phyloP scores from a whole-genome alignment of 352 stramenopile genomes.

The Pythium volutum region DNA sequence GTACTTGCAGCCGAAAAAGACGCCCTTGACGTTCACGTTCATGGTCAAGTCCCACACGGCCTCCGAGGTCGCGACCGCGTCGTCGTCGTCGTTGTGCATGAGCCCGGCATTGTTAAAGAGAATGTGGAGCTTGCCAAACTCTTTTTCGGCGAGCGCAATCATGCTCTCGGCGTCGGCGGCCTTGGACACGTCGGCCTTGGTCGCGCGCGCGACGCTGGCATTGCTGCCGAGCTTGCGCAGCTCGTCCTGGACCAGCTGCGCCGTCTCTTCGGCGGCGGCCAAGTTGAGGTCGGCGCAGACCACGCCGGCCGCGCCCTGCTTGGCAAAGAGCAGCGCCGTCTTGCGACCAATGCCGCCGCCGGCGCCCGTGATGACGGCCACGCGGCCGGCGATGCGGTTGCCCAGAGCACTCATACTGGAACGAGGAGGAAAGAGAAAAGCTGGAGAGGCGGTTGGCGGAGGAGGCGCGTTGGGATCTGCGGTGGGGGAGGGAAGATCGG shows the following conservation, averaged over 20 bases:
- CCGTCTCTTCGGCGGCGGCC: slow-evolving; percentile 60
- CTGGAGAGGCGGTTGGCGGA: neutral
- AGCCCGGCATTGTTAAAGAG: slow-evolving; percentile 89
- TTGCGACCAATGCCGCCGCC: slow-evolving; percentile 80
- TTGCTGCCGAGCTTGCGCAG: slow-evolving; percentile 52
- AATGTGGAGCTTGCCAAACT: slow-evolving; percentile 76
- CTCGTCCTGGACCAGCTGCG: slow-evolving; percentile 60
- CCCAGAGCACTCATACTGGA: slow-evolving; percentile 47
- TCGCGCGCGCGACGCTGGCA: slow-evolving; percentile 46
- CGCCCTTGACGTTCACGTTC: slow-evolving; percentile 87
- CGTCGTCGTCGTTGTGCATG: slow-evolving; percentile 82
- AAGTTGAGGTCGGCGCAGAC: slow-evolving; percentile 82
- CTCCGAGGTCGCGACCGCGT: slow-evolving; percentile 71
- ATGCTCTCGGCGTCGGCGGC: slow-evolving; percentile 67
- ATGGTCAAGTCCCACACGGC: slow-evolving; percentile 85
- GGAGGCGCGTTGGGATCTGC: slow-evolving; percentile 11
- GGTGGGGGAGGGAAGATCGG: neutral
- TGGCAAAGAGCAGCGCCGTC: slow-evolving; percentile 78
- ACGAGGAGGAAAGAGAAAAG: neutral
- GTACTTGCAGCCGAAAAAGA: slow-evolving; percentile 89
- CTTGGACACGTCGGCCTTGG: slow-evolving; percentile 78
- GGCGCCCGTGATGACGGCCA: slow-evolving; percentile 83
- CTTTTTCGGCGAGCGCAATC: slow-evolving; percentile 70
- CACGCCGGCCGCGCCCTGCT: slow-evolving; percentile 70
- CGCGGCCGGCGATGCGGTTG: slow-evolving; percentile 60